Evolutionary conservation across 768 basidiomycete genomes (phyloP).

Genomic region (Psilocybe cyanescens): DNA sequence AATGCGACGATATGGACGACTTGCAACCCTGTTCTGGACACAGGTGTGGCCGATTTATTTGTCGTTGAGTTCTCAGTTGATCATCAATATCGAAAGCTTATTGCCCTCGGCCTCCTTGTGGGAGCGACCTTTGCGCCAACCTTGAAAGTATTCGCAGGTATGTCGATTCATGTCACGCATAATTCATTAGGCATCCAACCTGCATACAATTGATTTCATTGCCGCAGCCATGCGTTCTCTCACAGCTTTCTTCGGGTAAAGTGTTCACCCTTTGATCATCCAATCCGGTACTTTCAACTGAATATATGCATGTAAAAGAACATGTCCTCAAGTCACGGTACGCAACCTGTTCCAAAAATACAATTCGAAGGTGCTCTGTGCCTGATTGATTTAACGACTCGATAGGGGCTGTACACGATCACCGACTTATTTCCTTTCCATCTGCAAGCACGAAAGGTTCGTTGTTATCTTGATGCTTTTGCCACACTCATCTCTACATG

Average conservation of each 20-base stretch:
- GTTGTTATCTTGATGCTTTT: not conserved
- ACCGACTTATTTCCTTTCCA: constrained; percentile 74
- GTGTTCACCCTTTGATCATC: constrained; percentile 14
- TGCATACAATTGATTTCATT: not conserved
- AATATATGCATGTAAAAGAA: constrained; percentile 29
- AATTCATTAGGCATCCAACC: not conserved
- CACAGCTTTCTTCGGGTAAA: constrained; percentile 57
- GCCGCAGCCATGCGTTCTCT: constrained; percentile 59
- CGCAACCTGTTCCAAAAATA: constrained; percentile 21
- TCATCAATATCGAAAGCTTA: not conserved
- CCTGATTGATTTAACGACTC: not conserved
- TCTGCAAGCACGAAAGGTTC: constrained; percentile 64
- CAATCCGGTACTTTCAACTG: not conserved
- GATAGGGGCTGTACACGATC: constrained; percentile 60
- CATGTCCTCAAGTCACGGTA: constrained; percentile 65
- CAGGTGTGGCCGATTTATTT: constrained; percentile 44
- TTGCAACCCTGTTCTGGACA: constrained; percentile 75
- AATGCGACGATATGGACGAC: constrained; percentile 63
- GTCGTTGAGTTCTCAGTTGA: not conserved
- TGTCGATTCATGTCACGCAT: not conserved
- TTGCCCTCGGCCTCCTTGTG: constrained; percentile 10
- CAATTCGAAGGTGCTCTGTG: not conserved
- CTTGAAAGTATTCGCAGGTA: constrained; percentile 49
- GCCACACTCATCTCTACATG: not conserved
- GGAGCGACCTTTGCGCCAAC: constrained; percentile 39